These are phyloP conservation scores for Hypoxylon sp. DNA, from an alignment of 2,329 filamentous ascomycete species.

Conservation along the genomic window DNA sequence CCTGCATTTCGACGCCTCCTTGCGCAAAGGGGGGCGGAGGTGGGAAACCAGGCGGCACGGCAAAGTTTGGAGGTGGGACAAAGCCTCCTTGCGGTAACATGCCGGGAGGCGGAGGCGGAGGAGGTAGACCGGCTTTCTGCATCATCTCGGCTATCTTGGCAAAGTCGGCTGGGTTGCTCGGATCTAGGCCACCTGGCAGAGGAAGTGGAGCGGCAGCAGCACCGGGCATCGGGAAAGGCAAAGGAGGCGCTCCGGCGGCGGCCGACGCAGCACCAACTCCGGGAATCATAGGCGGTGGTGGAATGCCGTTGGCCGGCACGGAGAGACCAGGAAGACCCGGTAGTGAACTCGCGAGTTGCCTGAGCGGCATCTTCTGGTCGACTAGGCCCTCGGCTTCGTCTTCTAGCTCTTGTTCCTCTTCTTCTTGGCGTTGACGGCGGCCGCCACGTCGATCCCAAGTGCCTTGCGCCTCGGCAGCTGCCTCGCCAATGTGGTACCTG, in stretches of 20 bases:
- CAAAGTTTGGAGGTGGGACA: constrained; percentile 55
- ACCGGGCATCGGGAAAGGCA: constrained; percentile 60
- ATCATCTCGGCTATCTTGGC: constrained; percentile 70
- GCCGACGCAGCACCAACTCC: constrained; percentile 43
- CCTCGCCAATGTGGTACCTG: constrained; percentile 93
- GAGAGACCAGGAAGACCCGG: constrained; percentile 66
- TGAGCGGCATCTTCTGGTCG: constrained; percentile 83
- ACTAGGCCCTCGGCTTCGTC: constrained; percentile 93
- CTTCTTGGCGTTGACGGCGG: constrained; percentile 81
- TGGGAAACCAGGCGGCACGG: constrained; percentile 48
- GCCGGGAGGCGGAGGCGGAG: constrained; percentile 64
- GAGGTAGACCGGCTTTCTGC: constrained; percentile 69
- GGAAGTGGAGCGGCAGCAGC: constrained; percentile 50
- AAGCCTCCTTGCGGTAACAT: constrained; percentile 57
- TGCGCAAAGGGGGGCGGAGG: constrained; percentile 42
- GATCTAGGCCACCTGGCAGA: constrained; percentile 62
- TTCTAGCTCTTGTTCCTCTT: constrained; percentile 92
- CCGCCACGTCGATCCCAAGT: constrained; percentile 87
- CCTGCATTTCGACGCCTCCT: constrained; percentile 29
- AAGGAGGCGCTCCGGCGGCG: constrained; percentile 53
- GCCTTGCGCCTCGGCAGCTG: constrained; percentile 91
- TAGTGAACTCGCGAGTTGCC: constrained; percentile 59
- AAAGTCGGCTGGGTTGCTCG: constrained; percentile 66
- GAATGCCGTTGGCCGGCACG: constrained; percentile 49
- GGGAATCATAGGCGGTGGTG: constrained; percentile 47